Base-by-base conservation (phyloP, 139 green algal genomes). In the Closterium sp. region DNA sequence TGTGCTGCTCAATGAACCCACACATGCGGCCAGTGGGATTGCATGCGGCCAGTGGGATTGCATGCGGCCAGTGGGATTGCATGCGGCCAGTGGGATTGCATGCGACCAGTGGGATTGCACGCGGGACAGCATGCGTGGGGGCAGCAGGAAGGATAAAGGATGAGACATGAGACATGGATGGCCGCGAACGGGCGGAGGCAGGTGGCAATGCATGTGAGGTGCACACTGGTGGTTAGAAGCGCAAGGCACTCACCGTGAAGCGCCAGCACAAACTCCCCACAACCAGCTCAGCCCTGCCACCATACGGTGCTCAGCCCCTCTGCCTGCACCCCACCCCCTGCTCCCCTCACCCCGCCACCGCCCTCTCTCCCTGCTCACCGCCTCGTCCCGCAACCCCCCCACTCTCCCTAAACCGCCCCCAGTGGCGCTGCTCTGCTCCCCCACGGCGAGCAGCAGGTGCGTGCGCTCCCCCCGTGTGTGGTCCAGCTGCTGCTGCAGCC, bases 401-500 rank as follows among this genome's bases (percentile, higher is more conserved):
- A 24, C 62, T 13, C 62, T 79, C 62, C 62, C 62, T 22, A 27
- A 22, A 79, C 62, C 13, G 17, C 62, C 62, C 62, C 62, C 62
- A 79, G 62, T 91, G 29, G 2, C 1, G 29, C 28, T 42, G 30
- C n/a, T 31, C 31, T 89, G 21, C 38, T 38, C 31, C 21, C 22
- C 38, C 73, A 38, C 89, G 1, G 17, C 90, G 10, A 30, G 22
- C 34, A 90, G 90, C 70, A 92, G 42, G 22, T 90, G 70, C 28
- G 31, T 28, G 19, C 90, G 38, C 22, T 85, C 90, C 30, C 42
- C 90, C 45, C 32, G 1, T 24, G 86, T 34, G 86, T n/a, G 38
- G 10, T 90, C 28, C 90, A 92, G 42, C 86, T 30, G 34, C 32
- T 86, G 70, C 73, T 92, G 90, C 45, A 92, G 73, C 32, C 21